Percentiles rank a stretch among this genome's conserved stretches.
These are phyloP conservation scores for Colletotrichum sojae DNA, from an alignment of 2,329 filamentous ascomycete species.

Conservation along the genomic window DNA sequence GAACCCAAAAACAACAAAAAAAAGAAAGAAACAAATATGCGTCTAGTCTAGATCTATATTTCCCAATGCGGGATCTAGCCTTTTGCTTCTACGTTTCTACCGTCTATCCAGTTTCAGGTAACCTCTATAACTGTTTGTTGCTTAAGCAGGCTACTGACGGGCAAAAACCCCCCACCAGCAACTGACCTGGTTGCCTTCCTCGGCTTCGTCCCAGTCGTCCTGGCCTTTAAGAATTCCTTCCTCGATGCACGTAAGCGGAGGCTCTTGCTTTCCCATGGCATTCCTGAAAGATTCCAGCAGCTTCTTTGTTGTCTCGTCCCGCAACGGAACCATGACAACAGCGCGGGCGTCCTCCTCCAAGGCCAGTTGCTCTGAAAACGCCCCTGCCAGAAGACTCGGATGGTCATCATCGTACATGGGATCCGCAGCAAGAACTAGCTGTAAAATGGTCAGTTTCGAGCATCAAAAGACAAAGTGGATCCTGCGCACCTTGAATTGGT, in stretches of 20 bases:
- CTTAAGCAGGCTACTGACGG: not conserved
- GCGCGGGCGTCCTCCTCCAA: conserved; percentile 71
- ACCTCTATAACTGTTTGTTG: not conserved
- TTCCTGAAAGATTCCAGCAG: conserved; percentile 75
- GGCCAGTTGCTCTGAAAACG: conserved; percentile 78
- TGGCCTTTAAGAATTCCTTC: conserved; percentile 75
- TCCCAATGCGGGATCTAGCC: not conserved
- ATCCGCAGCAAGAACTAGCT: conserved; percentile 88
- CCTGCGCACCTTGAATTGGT: conserved; percentile 65
- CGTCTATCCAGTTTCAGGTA: not conserved
- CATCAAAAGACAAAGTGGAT: conserved; percentile 28
- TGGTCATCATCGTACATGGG: conserved; percentile 90
- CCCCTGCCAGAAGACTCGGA: conserved; percentile 78
- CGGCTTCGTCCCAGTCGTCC: conserved; percentile 79
- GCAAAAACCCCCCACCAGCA: conserved; percentile 80
- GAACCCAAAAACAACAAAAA: no score
- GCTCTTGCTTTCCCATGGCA: conserved; percentile 68
- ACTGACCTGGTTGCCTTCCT: conserved; percentile 63
- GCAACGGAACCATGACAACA: conserved; percentile 84
- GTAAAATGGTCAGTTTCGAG: conserved; percentile 23
- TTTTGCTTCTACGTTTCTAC: conserved; percentile 2
- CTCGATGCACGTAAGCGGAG: conserved; percentile 65
- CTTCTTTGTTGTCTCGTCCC: conserved; percentile 75
- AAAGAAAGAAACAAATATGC: no score
- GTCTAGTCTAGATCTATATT: not conserved